Evolutionary conservation across 2,329 filamentous ascomycete species (phyloP), one percentile per base, ranked within the genome.

Genomic region (Aspergillus sp.): DNA sequence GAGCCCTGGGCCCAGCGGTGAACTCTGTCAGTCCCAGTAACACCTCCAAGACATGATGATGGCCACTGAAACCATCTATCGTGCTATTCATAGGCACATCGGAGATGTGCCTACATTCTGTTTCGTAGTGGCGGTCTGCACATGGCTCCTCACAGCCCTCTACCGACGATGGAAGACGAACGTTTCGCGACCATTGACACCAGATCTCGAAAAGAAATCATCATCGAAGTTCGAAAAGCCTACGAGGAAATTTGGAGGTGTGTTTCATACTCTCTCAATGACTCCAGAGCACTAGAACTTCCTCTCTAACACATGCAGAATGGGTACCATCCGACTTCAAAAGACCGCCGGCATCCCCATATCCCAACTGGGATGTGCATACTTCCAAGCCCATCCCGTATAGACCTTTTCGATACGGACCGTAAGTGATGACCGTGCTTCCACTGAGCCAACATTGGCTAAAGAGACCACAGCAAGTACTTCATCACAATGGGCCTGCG

Each of bases 401-500:
- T 71, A 82, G 89, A 5, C 88, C 89, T 0, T 93, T 93, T 69
- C 83, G 87, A 61, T 83, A 90, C 67, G 88, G 89, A 0, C 88
- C 88, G 67, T 75, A 66, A 68, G 70, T 71, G 47, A 13, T 14
- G 7, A 38, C 3, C 16, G 14, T 13, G 5, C 25, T 32, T 9
- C 43, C 32, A 14, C 10, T 20, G 4, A 5, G 7, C 25, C 13
- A 13, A 17, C 34, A 38, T 44, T 34, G 5, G 34, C 38, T 36
- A 29, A 56, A 7, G 53, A 14, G 20, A 41, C 6, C 31, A 29
- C 45, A 75, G 71, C 6, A 88, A 85, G 56, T 91, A 91, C 69
- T 81, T 88, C 64, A 80, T 89, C 53, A 91, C 86, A 1, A 88
- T 92, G 86, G 88, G 89, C 0, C 77, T 93, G 2, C 81, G 88